Percentiles rank a stretch among this genome's conserved stretches.
phyloP scores from a whole-genome alignment of 2,329 filamentous ascomycete species.

The Penicillium italicum region DNA sequence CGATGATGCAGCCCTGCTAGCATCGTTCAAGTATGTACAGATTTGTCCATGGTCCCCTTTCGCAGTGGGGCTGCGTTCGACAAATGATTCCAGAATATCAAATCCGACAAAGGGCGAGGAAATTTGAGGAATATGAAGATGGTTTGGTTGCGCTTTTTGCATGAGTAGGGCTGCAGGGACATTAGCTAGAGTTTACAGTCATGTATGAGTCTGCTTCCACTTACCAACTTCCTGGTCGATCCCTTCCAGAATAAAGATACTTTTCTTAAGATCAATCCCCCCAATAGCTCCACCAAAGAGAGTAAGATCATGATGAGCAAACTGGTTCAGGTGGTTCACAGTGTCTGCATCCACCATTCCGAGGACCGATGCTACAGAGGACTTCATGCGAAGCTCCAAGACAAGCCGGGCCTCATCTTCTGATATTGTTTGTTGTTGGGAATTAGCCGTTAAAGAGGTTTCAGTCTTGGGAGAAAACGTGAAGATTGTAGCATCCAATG shows the following conservation, averaged over 20 bases:
- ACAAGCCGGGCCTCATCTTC: constrained; percentile 38
- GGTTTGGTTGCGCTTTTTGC: constrained; percentile 9
- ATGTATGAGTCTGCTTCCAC: constrained; percentile 35
- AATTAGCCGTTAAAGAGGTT: background rate
- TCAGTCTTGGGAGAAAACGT: constrained; percentile 24
- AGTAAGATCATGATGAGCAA: constrained; percentile 51
- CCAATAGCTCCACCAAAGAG: constrained; percentile 47
- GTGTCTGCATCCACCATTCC: constrained; percentile 46
- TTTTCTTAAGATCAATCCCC: constrained; percentile 23
- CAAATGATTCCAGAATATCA: constrained; percentile 8
- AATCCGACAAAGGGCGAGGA: constrained; percentile 13
- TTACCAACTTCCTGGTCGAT: constrained; percentile 59
- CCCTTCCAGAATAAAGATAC: constrained; percentile 50
- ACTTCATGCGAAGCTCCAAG: constrained; percentile 48
- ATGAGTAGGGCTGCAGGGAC: constrained; percentile 14
- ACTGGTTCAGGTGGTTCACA: constrained; percentile 57
- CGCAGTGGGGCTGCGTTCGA: background rate
- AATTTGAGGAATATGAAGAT: constrained; percentile 17
- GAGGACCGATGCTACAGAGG: constrained; percentile 46
- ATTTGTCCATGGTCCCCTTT: constrained; percentile 4
- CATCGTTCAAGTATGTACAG: constrained; percentile 14
- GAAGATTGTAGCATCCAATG: constrained; percentile 34
- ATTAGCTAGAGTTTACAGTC: constrained; percentile 3
- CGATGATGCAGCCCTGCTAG: background rate
- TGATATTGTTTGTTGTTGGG: constrained; percentile 15